Base-by-base conservation (phyloP, 2,329 filamentous ascomycete genomes). In the Colletotrichum shisoi region DNA sequence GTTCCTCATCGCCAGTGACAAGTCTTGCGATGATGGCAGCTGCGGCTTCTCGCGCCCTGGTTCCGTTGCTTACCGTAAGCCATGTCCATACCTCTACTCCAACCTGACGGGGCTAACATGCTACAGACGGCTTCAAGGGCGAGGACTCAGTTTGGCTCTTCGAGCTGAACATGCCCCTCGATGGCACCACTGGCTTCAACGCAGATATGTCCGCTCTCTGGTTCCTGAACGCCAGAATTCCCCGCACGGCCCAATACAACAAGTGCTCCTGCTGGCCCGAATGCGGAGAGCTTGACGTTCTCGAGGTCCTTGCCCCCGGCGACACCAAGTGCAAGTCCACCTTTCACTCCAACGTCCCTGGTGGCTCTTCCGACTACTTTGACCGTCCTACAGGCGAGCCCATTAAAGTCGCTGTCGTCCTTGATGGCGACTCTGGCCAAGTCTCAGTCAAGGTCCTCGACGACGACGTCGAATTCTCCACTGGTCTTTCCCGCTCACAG, bases 271-370 rank as follows among this genome's bases (percentile, higher is more conserved):
- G 91, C 82, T 93, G 90, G 90, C 82, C 79, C 74, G 73, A 86
- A 44, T 93, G 91, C 74, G 91, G 90, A 72, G 91, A 94, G 79
- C 86, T 91, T 69, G 91, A 94, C 73, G 83, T 93, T 61, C 88
- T 90, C 73, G 91, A 94, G 79, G 83, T 91, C 27, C 85, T 94
- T 46, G 82, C 84, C 68, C 76, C 83, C 0, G 91, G 90, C 34
- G 87, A 89, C 75, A 83, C 80, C 49, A 87, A 87, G 73, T 85
- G 87, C 78, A 93, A 91, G 79, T 88, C 87, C 45, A 91, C 90
- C 17, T 82, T 93, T 72, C 91, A 93, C 78, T 79, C 83, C 69
- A 85, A 87, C 70, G 80, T 84, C 57, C 81, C 85, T 34, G 89
- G 86, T 40, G 90, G 90, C 59, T 87, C 88, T 74, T 88, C 86